Evolutionary conservation across 495 filamentous ascomycete species (phyloP), one percentile per base, ranked within the genome.

Genomic region (Hamigera avellanea): DNA sequence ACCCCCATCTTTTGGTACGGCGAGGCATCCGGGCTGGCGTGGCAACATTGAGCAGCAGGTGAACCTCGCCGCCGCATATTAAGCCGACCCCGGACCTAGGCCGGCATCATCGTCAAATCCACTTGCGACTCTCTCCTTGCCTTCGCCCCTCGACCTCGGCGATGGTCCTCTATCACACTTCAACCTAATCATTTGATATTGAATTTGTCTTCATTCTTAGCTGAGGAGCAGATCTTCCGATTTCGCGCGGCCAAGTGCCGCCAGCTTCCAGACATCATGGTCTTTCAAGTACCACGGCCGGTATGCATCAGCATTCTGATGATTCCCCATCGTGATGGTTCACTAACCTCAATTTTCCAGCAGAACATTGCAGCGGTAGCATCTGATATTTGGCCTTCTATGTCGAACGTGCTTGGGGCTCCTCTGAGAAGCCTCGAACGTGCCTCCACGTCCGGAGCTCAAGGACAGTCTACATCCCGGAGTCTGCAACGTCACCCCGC

Each of bases 201-300:
- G 18, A 39, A 35, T 35, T 2, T 6, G 3, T 34, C 26, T 32
- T 21, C 12, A 44, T 35, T 12, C 14, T 18, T 35, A 26, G 15
- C 14, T 36, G 41, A 47, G 52, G 50, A 49, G 48, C 35, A 47
- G 25, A 42, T 40, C n/a, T 29, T 31, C 14, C 39, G 17, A 39
- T 49, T 44, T 30, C 45, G 32, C 37, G 54, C 62, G 64, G 64
- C 64, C 61, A 32, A 50, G 62, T 33, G 62, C 64, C 61, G 62
- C 56, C 52, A 28, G 43, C 40, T 18, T 52, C 45, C 48, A 47
- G 52, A 54, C 56, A 56, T 41, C 50, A 72, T 72, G 69, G 66
- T 62, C 47, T 68, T 69, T 44, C 65, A 67, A 56, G 47, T 49
- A 39, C 50, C 64, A 33, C 53, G 59, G 52, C 52, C 60, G 39